A percentile compares a stretch with the other conserved stretches of the same genome.
phyloP scores from a whole-genome alignment of 2,329 filamentous ascomycete species.

The Colletotrichum zoysiae region DNA sequence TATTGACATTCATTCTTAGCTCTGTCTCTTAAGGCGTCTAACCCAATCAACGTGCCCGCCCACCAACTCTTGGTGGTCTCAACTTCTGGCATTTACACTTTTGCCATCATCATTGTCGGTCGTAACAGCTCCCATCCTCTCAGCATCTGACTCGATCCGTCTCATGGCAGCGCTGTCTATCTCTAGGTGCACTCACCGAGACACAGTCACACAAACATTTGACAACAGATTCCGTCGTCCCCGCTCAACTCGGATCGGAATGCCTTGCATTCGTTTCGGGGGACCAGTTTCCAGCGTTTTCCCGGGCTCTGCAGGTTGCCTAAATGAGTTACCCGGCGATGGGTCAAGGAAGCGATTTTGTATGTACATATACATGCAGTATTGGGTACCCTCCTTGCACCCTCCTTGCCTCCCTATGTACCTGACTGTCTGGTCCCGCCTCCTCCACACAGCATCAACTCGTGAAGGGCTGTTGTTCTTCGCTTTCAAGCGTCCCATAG shows the following conservation, averaged over 20 bases:
- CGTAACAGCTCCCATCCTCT: not conserved
- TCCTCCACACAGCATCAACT: not conserved
- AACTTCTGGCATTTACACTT: conserved; percentile 6
- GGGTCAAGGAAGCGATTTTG: not conserved
- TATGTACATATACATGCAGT: not conserved
- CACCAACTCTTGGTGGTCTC: too few species aligned
- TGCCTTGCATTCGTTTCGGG: not conserved
- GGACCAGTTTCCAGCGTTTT: not conserved
- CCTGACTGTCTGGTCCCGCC: not conserved
- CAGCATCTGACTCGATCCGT: conserved; percentile 8
- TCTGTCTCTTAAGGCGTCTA: not conserved
- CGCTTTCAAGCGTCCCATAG: not conserved
- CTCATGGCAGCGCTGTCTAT: not conserved
- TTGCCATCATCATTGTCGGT: conserved; percentile 2
- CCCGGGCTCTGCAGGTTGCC: not conserved
- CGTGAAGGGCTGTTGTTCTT: not conserved
- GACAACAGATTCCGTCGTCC: not conserved
- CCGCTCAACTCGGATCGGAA: not conserved
- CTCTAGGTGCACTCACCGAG: not conserved
- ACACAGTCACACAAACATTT: not conserved
- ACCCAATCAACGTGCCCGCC: not conserved
- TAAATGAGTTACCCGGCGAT: not conserved
- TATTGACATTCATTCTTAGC: not conserved
- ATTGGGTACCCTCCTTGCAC: not conserved
- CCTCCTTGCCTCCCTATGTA: too few species aligned